Conservation (phyloP, 2,329 filamentous ascomycete genomes). For the Phoma sp. region DNA sequence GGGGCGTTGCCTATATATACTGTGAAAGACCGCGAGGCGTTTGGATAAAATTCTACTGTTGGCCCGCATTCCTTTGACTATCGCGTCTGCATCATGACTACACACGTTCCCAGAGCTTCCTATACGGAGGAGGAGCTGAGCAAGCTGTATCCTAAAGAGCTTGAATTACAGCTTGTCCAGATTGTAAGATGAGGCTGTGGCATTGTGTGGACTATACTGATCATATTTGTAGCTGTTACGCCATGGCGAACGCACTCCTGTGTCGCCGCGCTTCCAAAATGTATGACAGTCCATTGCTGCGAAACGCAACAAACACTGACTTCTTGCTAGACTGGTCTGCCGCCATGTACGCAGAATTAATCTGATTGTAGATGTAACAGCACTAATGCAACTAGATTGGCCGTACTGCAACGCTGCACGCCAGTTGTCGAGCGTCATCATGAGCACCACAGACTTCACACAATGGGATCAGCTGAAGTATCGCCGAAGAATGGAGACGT, state of each 20-base stretch:
- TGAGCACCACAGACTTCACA: conserved; percentile 58
- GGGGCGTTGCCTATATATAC: not conserved
- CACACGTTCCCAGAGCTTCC: conserved; percentile 72
- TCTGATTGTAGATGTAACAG: not conserved
- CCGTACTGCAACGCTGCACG: conserved; percentile 84
- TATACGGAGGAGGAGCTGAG: conserved; percentile 83
- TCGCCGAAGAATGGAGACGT: conserved; percentile 80
- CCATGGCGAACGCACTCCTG: conserved; percentile 75
- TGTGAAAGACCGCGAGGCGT: not conserved
- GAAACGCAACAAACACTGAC: conserved; percentile 7
- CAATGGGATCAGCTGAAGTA: conserved; percentile 66
- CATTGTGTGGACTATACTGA: conserved; percentile 12
- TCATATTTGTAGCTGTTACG: conserved; percentile 40
- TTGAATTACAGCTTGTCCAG: conserved; percentile 90
- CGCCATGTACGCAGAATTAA: conserved; percentile 34
- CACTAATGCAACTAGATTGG: conserved; percentile 64
- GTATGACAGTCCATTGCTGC: conserved; percentile 50
- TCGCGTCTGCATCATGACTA: conserved; percentile 67
- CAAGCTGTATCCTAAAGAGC: conserved; percentile 76
- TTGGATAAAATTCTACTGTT: too few relatives aligned
- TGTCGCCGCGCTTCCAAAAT: conserved; percentile 87
- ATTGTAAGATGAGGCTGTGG: conserved; percentile 58
- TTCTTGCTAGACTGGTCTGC: conserved; percentile 36
- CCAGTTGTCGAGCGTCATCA: conserved; percentile 69
- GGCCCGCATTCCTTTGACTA: not conserved